Evolutionary conservation across 2,329 filamentous ascomycete genomes (phyloP), one percentile per base, ranked within the genome.

Genomic region (Hypoxylon sp.): DNA sequence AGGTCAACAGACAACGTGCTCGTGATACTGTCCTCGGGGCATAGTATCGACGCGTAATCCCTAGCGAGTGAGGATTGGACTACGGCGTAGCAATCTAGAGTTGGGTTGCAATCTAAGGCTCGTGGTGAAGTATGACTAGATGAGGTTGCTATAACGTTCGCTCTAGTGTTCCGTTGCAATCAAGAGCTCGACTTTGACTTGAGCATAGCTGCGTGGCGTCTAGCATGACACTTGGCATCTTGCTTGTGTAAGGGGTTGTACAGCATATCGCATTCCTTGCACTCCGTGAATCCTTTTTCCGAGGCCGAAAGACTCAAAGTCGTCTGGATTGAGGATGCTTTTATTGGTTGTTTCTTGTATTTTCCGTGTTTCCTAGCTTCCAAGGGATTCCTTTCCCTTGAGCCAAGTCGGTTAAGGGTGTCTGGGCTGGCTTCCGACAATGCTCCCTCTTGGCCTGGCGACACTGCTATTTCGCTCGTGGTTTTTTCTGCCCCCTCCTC

Each of bases 171-270:
- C 41, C 17, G 26, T 38, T 47, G 37, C 34, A 21, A 7, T 17
- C 29, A n/a, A 3, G 15, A 21, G 5, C 13, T 48, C 12, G 29
- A 48, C 51, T 60, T 67, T 49, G 25, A 68, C 42, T 58, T 64
- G 12, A 62, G 30, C 12, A 67, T 37, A 1, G 65, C 63, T 3
- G 69, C 70, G 40, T 74, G 69, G 8, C 61, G 69, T 30, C 66
- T 69, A 15, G 71, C 69, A 41, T 78, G 75, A 17, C 71, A 69
- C 52, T 68, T 71, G 12, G 69, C 69, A 51, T 78, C 75, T 42
- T 73, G 69, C 25, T 72, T 69, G 55, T 78, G 73, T 29, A 75
- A 61, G 3, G 73, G 73, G 42, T 78, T 77, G 55, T 77, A 78
- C 31, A 78, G 48, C 47, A 75, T 71, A 17, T 71, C 69, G 53